These are phyloP conservation scores for Pythium plurisporium DNA, from an alignment of 352 stramenopile species.

Conservation along the genomic window DNA sequence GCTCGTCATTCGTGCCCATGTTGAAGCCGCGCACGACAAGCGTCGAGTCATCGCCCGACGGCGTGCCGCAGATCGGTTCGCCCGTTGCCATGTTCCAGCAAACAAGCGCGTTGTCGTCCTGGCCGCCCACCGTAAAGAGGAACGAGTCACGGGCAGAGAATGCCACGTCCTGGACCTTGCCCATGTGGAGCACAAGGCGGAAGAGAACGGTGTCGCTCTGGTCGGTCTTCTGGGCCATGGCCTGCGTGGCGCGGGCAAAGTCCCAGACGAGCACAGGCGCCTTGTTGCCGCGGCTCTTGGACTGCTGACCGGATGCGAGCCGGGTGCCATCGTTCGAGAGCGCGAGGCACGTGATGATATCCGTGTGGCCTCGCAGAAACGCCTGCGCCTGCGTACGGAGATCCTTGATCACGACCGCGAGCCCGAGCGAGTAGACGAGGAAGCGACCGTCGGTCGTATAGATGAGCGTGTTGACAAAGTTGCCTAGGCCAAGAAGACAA, in stretches of 20 bases:
- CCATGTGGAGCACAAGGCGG: conserved; percentile 94
- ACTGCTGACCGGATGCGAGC: conserved; percentile 90
- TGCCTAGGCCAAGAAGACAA: conserved; percentile 30
- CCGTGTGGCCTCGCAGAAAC: conserved; percentile 91
- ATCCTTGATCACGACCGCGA: conserved; percentile 83
- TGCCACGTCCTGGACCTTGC: conserved; percentile 90
- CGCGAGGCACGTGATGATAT: conserved; percentile 91
- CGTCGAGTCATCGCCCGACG: conserved; percentile 90
- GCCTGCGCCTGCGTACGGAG: conserved; percentile 66
- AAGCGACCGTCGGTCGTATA: conserved; percentile 78
- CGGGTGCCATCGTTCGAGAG: conserved; percentile 88
- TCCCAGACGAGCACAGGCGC: conserved; percentile 96
- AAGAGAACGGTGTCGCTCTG: conserved; percentile 81
- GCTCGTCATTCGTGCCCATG: conserved; percentile 78
- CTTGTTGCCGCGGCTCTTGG: conserved; percentile 91
- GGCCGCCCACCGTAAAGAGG: conserved; percentile 91
- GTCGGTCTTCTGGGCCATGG: conserved; percentile 59
- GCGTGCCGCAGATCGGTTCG: conserved; percentile 90
- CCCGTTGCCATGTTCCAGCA: conserved; percentile 92
- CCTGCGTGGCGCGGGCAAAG: conserved; percentile 73
- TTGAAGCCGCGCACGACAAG: conserved; percentile 88
- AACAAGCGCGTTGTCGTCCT: conserved; percentile 97
- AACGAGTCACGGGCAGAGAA: conserved; percentile 89
- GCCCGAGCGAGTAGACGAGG: conserved; percentile 84
- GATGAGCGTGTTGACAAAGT: conserved; percentile 57